Evolutionary conservation across 176 grass and related monocot species (phyloP), one percentile per base, ranked within the genome.

Genomic region (Elymus sibiricus): DNA sequence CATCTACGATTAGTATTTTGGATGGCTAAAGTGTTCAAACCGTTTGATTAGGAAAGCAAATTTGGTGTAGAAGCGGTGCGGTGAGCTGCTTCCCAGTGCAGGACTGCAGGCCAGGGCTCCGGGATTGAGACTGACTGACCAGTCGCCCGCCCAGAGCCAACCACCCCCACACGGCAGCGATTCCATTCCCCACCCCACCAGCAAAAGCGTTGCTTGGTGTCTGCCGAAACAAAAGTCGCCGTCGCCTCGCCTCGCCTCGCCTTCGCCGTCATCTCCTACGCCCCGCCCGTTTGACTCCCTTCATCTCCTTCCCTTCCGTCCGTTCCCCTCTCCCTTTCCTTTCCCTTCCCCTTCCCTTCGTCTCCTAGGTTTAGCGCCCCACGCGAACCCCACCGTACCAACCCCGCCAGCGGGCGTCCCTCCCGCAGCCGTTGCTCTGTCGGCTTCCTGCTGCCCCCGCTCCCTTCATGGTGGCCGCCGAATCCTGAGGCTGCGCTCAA

Each of bases 161-260:
- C 88, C 9, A 78, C 64, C 64, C 64, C 53, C 7, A 60, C 77
- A 62, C 83, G 78, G 32, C 79, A 87, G 35, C 28, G 31, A 82
- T 12, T 28, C 15, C 47, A 6, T 14, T 14, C 5, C 49, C 16
- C 65, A 70, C 63, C 2, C 81, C 51, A 51, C 69, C 21, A 37
- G 17, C 78, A 39, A 58, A 60, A 77, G 62, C 75, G 70, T 71
- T 40, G 76, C 76, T 89, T 89, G 67, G 68, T 70, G 82, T 89
- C 68, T 22, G 76, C 82, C 82, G 69, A 89, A 82, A 70, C 71
- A 78, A 56, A 87, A 90, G 79, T 83, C 84, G 79, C 88, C 73
- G 83, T 90, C 64, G 38, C 70, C 76, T 80, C 64, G 21, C 37
- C 38, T 72, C 56, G 24, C 61, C 61, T 38, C 76, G 34, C 83